phyloP scores from a whole-genome alignment of 1,139 yeast species.

The Nadsonia commutata region DNA sequence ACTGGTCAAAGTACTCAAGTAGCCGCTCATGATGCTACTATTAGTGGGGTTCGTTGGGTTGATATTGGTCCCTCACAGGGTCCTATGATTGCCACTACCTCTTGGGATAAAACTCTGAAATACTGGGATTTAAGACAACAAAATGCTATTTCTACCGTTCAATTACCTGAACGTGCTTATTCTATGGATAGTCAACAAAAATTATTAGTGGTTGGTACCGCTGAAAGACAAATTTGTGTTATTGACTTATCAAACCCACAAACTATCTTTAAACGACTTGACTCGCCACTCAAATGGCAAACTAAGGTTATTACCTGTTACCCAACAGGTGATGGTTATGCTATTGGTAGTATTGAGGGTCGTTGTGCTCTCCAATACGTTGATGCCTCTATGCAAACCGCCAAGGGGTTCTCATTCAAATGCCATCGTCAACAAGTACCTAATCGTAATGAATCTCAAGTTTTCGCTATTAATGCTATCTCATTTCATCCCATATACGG shows the following conservation, averaged over 20 bases:
- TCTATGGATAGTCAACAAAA: constrained; percentile 76
- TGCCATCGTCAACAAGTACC: constrained; percentile 58
- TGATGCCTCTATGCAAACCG: constrained; percentile 61
- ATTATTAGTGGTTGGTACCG: constrained; percentile 80
- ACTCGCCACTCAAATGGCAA: constrained; percentile 86
- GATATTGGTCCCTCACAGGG: constrained; percentile 49
- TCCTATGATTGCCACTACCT: constrained; percentile 79
- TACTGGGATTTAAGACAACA: constrained; percentile 92
- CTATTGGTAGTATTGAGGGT: constrained; percentile 89
- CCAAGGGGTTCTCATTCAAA: constrained; percentile 68
- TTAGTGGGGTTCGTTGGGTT: constrained; percentile 58
- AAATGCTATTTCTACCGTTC: constrained; percentile 67
- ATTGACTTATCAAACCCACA: constrained; percentile 71
- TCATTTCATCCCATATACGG: constrained; percentile 83
- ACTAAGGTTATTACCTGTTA: constrained; percentile 73
- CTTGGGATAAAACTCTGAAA: constrained; percentile 91
- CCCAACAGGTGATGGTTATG: constrained; percentile 83
- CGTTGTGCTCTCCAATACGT: constrained; percentile 94
- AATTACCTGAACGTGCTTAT: constrained; percentile 82
- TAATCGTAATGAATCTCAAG: constrained; percentile 33
- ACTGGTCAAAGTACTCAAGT: constrained; percentile 72
- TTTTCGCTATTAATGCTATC: constrained; percentile 69
- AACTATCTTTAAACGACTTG: constrained; percentile 54
- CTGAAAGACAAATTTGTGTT: constrained; percentile 69
- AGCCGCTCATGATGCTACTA: constrained; percentile 78